These are phyloP conservation scores for Primulina eburnea DNA, from an alignment of 257 asterid species.

Conservation along the genomic window DNA sequence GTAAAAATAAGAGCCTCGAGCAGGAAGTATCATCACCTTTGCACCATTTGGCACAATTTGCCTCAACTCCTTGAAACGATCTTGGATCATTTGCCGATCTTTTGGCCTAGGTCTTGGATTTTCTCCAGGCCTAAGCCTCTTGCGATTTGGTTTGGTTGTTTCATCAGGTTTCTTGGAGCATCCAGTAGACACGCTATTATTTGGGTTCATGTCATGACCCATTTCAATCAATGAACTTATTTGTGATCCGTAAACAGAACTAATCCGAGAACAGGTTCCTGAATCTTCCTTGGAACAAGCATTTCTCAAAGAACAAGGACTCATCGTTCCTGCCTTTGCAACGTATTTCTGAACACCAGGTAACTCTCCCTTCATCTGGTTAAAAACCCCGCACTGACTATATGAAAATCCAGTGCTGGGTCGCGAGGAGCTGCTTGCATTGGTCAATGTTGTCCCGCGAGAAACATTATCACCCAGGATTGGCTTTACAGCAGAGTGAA, in stretches of 20 bases:
- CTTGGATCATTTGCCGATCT: conserved; percentile 98
- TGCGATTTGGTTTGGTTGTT: conserved; percentile 56
- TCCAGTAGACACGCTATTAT: conserved; percentile 56
- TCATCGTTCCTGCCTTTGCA: conserved; percentile 38
- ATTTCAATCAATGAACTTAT: conserved; percentile 71
- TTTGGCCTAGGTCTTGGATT: conserved; percentile 92
- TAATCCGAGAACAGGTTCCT: conserved; percentile 46
- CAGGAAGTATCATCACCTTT: conserved; percentile 56
- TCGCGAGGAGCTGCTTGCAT: conserved; percentile 43
- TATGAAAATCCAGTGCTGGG: conserved; percentile 21
- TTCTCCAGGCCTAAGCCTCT: conserved; percentile 89
- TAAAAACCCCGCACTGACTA: conserved; percentile 43
- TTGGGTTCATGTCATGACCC: conserved; percentile 45
- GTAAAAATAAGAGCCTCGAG: neutral
- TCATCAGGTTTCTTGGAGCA: conserved; percentile 68
- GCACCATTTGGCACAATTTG: conserved; percentile 93
- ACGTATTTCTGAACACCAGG: conserved; percentile 54
- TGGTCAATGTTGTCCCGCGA: conserved; percentile 51
- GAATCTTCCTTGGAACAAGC: conserved; percentile 46
- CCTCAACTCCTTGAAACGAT: conserved; percentile 86
- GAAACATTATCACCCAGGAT: conserved; percentile 52
- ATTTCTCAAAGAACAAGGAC: conserved; percentile 44
- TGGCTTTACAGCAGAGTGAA: conserved; percentile 32
- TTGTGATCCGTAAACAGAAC: conserved; percentile 67
- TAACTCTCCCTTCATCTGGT: conserved; percentile 50